Evolutionary conservation across 1,284 basidiomycete species (phyloP).

Genomic region (Termitomyces sp.): DNA sequence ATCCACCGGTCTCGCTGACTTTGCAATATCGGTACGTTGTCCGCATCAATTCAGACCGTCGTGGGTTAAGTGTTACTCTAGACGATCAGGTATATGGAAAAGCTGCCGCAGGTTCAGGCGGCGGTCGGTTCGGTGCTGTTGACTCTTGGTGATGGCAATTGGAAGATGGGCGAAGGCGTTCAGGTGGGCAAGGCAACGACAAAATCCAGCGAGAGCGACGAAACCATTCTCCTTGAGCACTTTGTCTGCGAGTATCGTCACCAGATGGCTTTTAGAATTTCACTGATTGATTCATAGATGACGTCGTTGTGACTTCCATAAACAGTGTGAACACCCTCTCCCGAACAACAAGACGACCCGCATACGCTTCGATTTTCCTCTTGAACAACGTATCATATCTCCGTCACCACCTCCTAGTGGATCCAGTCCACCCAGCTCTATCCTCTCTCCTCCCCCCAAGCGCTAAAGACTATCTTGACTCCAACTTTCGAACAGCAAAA

Average conservation of each 20-base stretch:
- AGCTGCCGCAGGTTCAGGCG: conserved; percentile 60
- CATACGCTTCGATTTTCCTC: conserved; percentile 69
- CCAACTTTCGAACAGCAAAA: conserved; percentile 70
- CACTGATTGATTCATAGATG: conserved; percentile 38
- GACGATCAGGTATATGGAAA: conserved; percentile 65
- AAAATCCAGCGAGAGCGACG: conserved; percentile 48
- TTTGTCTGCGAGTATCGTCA: conserved; percentile 52
- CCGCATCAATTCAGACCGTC: not conserved
- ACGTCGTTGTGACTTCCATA: conserved; percentile 60
- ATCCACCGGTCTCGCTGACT: conserved; percentile 59
- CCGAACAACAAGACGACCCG: conserved; percentile 56
- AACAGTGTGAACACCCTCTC: conserved; percentile 57
- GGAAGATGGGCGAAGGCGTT: conserved; percentile 82
- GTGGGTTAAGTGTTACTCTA: conserved; percentile 22
- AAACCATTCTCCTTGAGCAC: conserved; percentile 63
- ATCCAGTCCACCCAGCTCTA: conserved; percentile 41
- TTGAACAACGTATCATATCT: conserved; percentile 75
- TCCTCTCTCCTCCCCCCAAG: conserved; percentile 51
- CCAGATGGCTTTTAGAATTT: conserved; percentile 1
- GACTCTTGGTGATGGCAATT: conserved; percentile 76
- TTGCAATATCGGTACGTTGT: conserved; percentile 50
- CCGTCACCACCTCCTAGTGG: conserved; percentile 48
- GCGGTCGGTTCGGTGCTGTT: conserved; percentile 61
- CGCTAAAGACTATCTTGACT: conserved; percentile 56
- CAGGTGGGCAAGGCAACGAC: conserved; percentile 44